Evolutionary conservation across 2,329 filamentous ascomycete species (phyloP), one percentile per base, ranked within the genome.

Genomic region (Madurella mycetomatis): DNA sequence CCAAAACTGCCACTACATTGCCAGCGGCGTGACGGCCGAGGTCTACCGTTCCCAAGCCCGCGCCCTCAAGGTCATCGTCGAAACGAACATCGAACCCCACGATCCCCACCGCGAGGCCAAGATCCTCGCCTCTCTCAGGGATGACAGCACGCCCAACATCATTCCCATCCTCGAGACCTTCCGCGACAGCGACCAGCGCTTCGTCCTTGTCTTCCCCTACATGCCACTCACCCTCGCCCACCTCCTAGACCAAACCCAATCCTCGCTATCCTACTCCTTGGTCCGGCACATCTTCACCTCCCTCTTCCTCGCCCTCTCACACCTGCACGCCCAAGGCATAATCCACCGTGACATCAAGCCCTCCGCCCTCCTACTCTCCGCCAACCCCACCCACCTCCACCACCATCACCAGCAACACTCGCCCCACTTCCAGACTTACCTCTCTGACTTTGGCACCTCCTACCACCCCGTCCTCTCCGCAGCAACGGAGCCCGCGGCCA

Each of bases 321-420:
- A 88, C 62, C 76, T 96, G 2, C 94, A 99, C 67, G 62, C 69
- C 8, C 73, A 83, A 19, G 87, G 84, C 8, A 91, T 99, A 54
- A 87, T 99, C 51, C 94, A 99, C 69, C 85, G 94, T 53, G 94
- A 99, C 66, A 76, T 99, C 67, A 99, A 99, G 66, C 94, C 94
- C 0, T 91, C 90, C 0, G 95, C 96, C 50, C 80, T 99, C 37
- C 76, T 96, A 9, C 78, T 96, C 44, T 74, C 79, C 41, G 25
- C 25, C 25, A 25, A 4, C 25, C 25, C 25, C 3, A 25, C 25
- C 25, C 4, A 25, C 25, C 25, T 4, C 0, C 73, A 80, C 0
- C 74, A 79, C 2, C 88, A 86, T 61, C 77, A 69, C 77, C 9
- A 64, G 80, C 49, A 76, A 81, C 8, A 70, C 76, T 31, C 72